A percentile compares a stretch with the other conserved stretches of the same genome.
Conservation (phyloP, 768 basidiomycete genomes). For the Pisolithus tinctorius region DNA sequence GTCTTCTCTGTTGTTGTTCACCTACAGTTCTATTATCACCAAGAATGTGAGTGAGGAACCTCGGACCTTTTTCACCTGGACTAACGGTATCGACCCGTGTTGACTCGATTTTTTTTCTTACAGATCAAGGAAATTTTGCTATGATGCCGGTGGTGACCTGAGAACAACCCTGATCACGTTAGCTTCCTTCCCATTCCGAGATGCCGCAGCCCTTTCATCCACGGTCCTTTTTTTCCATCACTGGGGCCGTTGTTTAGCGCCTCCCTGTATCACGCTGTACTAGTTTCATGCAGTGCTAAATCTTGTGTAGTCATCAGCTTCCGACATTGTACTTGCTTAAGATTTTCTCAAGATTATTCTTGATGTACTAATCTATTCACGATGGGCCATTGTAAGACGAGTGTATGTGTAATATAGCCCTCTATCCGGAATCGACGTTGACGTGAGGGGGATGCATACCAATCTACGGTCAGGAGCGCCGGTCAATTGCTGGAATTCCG, state of each 20-base stretch:
- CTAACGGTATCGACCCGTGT: not conserved
- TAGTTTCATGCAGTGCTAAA: too few relatives aligned
- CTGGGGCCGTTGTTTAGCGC: not conserved
- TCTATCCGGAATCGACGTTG: too few relatives aligned
- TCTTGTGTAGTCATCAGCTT: too few relatives aligned
- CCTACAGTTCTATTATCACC: constrained; percentile 55
- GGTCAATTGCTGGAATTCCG: too few relatives aligned
- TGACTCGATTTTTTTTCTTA: not conserved
- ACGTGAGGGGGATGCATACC: too few relatives aligned
- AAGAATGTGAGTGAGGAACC: constrained; percentile 51
- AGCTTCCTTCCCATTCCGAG: not conserved
- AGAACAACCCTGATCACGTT: not conserved
- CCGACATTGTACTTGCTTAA: too few relatives aligned
- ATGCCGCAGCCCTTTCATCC: not conserved
- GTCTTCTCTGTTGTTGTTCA: not conserved
- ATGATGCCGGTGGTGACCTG: constrained; percentile 17
- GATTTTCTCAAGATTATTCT: too few relatives aligned
- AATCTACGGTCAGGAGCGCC: too few relatives aligned
- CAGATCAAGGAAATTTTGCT: constrained; percentile 51
- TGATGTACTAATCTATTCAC: too few relatives aligned
- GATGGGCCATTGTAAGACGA: too few relatives aligned
- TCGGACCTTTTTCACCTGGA: constrained; percentile 1
- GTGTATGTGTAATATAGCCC: too few relatives aligned
- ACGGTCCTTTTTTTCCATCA: not conserved
- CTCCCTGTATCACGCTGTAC: not conserved